phyloP scores from a whole-genome alignment of 192 early-diverging fungal genomes.

The Gigaspora rosea region DNA sequence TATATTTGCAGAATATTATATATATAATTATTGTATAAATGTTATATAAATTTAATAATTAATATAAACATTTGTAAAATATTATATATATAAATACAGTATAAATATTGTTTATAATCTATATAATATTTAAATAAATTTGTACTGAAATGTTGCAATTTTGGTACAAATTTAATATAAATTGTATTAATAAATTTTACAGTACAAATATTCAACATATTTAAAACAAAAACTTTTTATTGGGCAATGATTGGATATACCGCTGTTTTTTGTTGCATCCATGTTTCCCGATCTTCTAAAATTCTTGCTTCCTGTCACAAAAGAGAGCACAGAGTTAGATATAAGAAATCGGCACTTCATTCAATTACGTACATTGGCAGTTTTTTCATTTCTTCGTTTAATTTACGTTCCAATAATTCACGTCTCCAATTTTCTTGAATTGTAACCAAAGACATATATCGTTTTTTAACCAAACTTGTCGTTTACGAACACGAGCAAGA shows the following conservation, averaged over 20 bases:
- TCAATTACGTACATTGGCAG: constrained; percentile 6
- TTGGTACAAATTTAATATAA: no score
- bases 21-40: no score
- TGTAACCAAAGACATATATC: constrained; percentile 18
- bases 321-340: constrained; percentile 22
- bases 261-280: constrained; percentile 6
- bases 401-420: constrained; percentile 28
- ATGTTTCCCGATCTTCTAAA: constrained; percentile 14
- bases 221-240: no score
- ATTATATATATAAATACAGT: no score
- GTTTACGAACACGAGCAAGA: constrained; percentile 23
- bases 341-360: constrained; percentile 13
- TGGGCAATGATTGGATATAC: constrained; percentile 8
- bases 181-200: no score
- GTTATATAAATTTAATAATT: no score
- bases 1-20: no score
- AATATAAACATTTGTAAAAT: no score
- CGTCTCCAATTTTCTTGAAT: constrained; percentile 32
- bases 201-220: no score
- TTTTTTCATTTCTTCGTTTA: constrained; percentile 29
- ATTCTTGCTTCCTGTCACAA: constrained; percentile 22
- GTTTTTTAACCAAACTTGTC: constrained; percentile 21
- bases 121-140: no score
- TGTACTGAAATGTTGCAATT: no score
- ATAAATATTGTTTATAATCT: no score